Conservation (phyloP, 257 asterid genomes). For the Penstemon eatonii region DNA sequence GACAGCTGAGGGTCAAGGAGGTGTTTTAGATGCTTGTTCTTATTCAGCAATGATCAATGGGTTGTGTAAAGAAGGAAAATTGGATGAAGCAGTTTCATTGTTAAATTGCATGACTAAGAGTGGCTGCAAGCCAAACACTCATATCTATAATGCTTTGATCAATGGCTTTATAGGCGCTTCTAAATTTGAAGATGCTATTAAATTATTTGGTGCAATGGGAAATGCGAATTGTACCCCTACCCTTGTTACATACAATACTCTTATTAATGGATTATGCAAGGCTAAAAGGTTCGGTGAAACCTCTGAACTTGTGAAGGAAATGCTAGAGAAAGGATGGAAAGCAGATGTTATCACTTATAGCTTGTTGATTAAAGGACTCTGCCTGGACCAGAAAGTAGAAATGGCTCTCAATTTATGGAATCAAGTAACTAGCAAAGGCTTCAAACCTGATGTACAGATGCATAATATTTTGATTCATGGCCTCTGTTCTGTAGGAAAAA, state of each 20-base stretch:
- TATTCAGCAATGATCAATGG: conserved; percentile 74
- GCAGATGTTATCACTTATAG: conserved; percentile 76
- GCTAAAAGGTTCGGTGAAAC: conserved; percentile 64
- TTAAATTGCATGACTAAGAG: conserved; percentile 50
- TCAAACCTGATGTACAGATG: conserved; percentile 84
- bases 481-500: conserved; percentile 69
- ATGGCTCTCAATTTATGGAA: conserved; percentile 75
- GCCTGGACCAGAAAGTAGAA: conserved; percentile 55
- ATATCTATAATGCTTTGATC: conserved; percentile 69
- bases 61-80: conserved; percentile 61
- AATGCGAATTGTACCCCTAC: conserved; percentile 51
- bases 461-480: conserved; percentile 93
- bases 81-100: conserved; percentile 65
- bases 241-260: conserved; percentile 69
- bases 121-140: conserved; percentile 62
- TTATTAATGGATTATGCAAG: conserved; percentile 78
- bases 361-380: conserved; percentile 77
- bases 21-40: conserved; percentile 52
- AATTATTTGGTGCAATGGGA: conserved; percentile 54
- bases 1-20: conserved; percentile 52
- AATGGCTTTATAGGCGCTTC: conserved; percentile 65
- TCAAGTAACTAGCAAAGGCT: conserved; percentile 46
- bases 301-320: conserved; percentile 66
- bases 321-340: conserved; percentile 67
- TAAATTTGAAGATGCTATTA: conserved; percentile 60